Evolutionary conservation across 2,329 filamentous ascomycete genomes (phyloP).

Genomic region (Coniochaeta sp.): DNA sequence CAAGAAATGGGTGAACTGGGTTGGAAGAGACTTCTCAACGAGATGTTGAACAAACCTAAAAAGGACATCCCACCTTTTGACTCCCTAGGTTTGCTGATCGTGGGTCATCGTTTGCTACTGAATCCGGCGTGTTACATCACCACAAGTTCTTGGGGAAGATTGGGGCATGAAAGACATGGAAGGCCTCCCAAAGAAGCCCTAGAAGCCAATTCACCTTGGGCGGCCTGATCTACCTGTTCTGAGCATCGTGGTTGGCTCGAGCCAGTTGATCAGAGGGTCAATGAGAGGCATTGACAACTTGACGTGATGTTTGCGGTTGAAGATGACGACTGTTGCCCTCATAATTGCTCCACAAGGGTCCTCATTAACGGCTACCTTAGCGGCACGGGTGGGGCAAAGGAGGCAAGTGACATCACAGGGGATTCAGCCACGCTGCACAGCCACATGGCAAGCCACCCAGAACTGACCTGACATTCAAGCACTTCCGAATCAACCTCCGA

Average conservation of each 20-base stretch:
- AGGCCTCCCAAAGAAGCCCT: not conserved
- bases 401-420: not conserved
- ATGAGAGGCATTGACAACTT: not conserved
- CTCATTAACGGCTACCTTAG: not conserved
- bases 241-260: not conserved
- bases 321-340: not conserved
- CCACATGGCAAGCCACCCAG: not conserved
- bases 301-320: not conserved
- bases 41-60: no score
- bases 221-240: not conserved
- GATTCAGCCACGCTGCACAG: not conserved
- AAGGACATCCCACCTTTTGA: no score
- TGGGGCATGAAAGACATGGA: no score
- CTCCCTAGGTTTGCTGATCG: no score
- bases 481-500: no score
- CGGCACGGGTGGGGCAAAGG: not conserved
- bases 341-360: not conserved
- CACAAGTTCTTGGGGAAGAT: no score
- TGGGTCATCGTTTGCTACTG: no score
- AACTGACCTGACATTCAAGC: no score
- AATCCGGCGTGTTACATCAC: no score
- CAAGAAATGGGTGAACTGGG: no score
- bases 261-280: not conserved
- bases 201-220: not conserved
- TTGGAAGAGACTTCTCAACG: no score